phyloP scores from a whole-genome alignment of 768 basidiomycete genomes.

The Termitomyces sp. region DNA sequence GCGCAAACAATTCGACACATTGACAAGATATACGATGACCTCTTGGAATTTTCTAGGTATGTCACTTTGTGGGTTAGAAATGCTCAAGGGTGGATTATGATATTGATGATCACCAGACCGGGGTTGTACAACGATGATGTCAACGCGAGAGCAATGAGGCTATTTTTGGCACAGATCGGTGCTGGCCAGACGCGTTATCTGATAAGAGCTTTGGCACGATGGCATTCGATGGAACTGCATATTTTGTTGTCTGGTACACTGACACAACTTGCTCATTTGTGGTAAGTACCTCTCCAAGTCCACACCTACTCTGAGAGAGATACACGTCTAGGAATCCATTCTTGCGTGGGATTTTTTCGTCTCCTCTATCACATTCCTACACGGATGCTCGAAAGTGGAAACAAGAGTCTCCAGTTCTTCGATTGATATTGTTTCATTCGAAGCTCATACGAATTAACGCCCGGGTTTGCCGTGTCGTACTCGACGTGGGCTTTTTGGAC shows the following conservation, averaged over 20 bases:
- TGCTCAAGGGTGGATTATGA: not conserved
- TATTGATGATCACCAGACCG: conserved; percentile 7
- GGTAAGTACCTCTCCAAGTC: conserved; percentile 1
- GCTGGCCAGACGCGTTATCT: conserved; percentile 10
- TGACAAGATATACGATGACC: conserved; percentile 13
- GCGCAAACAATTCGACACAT: conserved; percentile 11
- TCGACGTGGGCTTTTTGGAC: conserved; percentile 13
- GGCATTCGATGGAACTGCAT: conserved; percentile 11
- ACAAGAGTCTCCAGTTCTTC: conserved; percentile 5
- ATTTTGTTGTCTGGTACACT: conserved; percentile 10
- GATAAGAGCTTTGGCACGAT: conserved; percentile 7
- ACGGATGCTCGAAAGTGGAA: not conserved
- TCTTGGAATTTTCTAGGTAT: conserved; percentile 20
- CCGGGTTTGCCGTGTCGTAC: conserved; percentile 5
- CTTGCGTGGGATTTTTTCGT: conserved; percentile 11
- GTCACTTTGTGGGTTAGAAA: not conserved
- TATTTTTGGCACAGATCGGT: conserved; percentile 12
- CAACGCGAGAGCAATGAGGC: conserved; percentile 2
- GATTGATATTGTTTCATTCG: conserved; percentile 11
- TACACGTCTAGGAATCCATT: conserved; percentile 9
- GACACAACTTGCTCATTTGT: conserved; percentile 9
- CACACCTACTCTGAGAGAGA: no score
- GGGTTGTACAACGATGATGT: conserved; percentile 11
- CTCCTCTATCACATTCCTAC: conserved; percentile 7
- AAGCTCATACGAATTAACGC: conserved; percentile 9